phyloP scores from a whole-genome alignment of 1,139 yeast genomes.

The Kluyveromyces marxianus region DNA sequence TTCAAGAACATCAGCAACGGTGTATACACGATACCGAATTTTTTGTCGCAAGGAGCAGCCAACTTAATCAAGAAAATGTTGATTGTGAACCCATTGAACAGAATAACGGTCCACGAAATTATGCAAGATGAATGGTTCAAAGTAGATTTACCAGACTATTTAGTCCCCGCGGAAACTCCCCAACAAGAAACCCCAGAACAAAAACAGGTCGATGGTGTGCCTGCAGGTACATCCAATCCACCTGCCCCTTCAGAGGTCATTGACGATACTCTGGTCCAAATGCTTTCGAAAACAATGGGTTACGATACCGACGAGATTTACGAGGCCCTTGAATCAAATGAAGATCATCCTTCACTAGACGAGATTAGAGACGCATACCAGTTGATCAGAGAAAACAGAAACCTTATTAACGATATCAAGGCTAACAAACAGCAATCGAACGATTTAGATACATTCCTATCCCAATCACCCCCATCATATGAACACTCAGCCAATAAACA shows the following conservation, averaged over 20 bases:
- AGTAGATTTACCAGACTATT: conserved; percentile 72
- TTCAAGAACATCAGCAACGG: conserved; percentile 95
- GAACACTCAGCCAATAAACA: conserved; percentile 17
- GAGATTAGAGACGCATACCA: conserved; percentile 91
- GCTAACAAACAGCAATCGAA: conserved; percentile 39
- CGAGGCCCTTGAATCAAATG: conserved; percentile 51
- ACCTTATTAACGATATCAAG: conserved; percentile 58
- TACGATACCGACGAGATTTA: conserved; percentile 82
- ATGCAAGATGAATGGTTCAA: conserved; percentile 97
- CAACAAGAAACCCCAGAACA: conserved; percentile 35
- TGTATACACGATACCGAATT: conserved; percentile 87
- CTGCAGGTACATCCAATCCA: not conserved
- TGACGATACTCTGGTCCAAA: conserved; percentile 74
- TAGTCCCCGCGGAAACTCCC: conserved; percentile 56
- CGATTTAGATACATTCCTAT: conserved; percentile 35
- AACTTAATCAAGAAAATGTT: conserved; percentile 83
- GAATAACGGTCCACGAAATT: conserved; percentile 90
- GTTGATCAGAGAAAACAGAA: conserved; percentile 76
- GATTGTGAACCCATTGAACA: conserved; percentile 90
- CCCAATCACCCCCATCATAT: conserved; percentile 27
- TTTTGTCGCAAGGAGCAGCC: conserved; percentile 82
- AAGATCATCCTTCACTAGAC: conserved; percentile 41
- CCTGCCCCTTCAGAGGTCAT: conserved; percentile 32
- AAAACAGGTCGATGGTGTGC: conserved; percentile 7
- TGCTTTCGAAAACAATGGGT: conserved; percentile 85